These are phyloP conservation scores for Cercospora sp. DNA, from an alignment of 2,329 filamentous ascomycete species.

Conservation along the genomic window DNA sequence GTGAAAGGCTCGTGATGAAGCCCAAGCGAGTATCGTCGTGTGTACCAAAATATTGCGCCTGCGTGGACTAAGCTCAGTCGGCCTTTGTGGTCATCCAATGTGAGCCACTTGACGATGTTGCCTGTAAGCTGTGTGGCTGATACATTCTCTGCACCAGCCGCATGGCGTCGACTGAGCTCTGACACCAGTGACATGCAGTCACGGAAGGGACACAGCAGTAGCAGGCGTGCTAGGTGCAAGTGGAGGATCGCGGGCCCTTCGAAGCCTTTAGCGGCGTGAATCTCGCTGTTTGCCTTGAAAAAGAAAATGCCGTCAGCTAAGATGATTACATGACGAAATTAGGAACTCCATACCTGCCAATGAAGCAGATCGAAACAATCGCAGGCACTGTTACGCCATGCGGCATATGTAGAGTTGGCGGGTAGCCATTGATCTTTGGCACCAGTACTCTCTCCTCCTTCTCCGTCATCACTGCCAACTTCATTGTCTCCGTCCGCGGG, in stretches of 20 bases:
- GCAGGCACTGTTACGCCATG: slow-evolving; percentile 24
- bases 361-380: slow-evolving; percentile 21
- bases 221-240: slow-evolving; percentile 19
- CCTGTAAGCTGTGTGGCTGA: slow-evolving; percentile 15
- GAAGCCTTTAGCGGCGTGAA: slow-evolving; percentile 13
- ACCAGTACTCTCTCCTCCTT: background rate
- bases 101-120: slow-evolving; percentile 19
- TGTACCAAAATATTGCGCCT: slow-evolving; percentile 22
- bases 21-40: slow-evolving; percentile 18
- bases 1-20: slow-evolving; percentile 20
- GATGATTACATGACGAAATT: background rate
- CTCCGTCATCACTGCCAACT: background rate
- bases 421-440: slow-evolving; percentile 13
- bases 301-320: background rate
- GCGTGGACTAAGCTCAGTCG: slow-evolving; percentile 22
- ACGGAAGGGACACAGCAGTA: slow-evolving; percentile 19
- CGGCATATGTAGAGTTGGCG: slow-evolving; percentile 7
- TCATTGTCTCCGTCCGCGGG: background rate
- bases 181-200: slow-evolving; percentile 12
- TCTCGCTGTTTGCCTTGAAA: slow-evolving; percentile 16
- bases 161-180: slow-evolving; percentile 8
- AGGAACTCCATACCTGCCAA: slow-evolving; percentile 7
- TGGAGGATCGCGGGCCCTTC: slow-evolving; percentile 20
- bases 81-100: slow-evolving; percentile 23
- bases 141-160: background rate